Percentiles rank a stretch among this genome's conserved stretches.
Evolutionary conservation across 371 early-diverging fungal genomes (phyloP).

Genomic region (Coemansia sp.): DNA sequence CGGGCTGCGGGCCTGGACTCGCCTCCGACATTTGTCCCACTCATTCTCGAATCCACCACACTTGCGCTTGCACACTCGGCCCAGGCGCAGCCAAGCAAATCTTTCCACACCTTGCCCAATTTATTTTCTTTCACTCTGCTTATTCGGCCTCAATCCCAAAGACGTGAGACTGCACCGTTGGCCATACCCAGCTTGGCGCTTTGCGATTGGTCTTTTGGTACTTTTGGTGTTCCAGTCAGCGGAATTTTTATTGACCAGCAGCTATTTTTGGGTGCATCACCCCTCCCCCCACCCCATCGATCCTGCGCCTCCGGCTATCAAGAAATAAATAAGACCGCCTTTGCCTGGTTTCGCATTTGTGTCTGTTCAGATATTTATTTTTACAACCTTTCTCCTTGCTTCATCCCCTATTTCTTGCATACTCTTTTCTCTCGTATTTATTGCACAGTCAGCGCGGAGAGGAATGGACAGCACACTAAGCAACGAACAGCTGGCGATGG

Average conservation of each 20-base stretch:
- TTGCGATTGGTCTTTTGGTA: background rate
- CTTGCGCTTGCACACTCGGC: background rate
- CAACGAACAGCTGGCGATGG: constrained; percentile 42
- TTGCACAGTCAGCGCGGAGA: background rate
- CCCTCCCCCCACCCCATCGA: constrained; percentile 12
- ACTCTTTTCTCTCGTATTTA: background rate
- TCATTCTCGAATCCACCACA: background rate
- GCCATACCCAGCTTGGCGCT: background rate
- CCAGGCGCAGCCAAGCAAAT: background rate
- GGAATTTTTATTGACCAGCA: background rate
- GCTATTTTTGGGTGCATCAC: background rate
- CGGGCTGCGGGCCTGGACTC: background rate
- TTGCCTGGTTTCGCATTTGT: constrained; percentile 14
- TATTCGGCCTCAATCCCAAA: background rate
- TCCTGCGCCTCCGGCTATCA: background rate
- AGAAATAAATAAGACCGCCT: constrained; percentile 24
- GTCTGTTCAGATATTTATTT: constrained; percentile 7
- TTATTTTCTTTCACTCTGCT: background rate
- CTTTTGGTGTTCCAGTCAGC: constrained; percentile 4
- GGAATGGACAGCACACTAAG: constrained; percentile 17
- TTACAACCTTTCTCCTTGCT: constrained; percentile 5
- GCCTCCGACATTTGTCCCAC: background rate
- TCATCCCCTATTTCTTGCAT: background rate
- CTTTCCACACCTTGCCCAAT: background rate
- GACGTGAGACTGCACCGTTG: background rate